Evolutionary conservation across 2,329 filamentous ascomycete species (phyloP).

Genomic region (Myriosclerotinia scirpicola): DNA sequence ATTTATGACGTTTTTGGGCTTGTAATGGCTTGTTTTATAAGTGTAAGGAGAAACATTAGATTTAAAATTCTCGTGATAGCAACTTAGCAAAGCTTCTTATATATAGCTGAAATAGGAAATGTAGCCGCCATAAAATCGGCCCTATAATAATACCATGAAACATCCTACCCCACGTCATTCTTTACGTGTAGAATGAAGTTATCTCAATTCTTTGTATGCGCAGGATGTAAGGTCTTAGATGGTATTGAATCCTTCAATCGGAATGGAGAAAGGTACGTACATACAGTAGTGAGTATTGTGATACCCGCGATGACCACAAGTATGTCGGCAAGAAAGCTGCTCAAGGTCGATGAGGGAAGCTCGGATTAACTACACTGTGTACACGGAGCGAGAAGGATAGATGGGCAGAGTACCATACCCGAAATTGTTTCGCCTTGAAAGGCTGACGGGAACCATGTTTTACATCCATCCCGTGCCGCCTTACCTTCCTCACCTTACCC

Average conservation of each 20-base stretch:
- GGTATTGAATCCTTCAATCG: not conserved
- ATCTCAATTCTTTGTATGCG: not conserved
- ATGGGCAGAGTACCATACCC: not conserved
- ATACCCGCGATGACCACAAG: not conserved
- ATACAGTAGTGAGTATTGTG: not conserved
- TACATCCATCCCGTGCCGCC: slow-evolving; percentile 7
- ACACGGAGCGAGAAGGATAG: not conserved
- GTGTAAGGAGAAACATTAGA: not conserved
- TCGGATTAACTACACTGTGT: slow-evolving; percentile 5
- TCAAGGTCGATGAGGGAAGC: not conserved
- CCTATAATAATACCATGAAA: not conserved
- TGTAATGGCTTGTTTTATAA: not conserved
- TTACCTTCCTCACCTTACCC: slow-evolving; percentile 1
- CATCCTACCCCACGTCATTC: not conserved
- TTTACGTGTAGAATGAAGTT: not conserved
- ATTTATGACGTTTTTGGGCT: slow-evolving; percentile 1
- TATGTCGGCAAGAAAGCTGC: not conserved
- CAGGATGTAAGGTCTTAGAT: not conserved
- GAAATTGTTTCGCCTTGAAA: slow-evolving; percentile 19
- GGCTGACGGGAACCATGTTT: slow-evolving; percentile 19
- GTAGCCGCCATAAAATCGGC: not conserved
- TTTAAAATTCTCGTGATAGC: not conserved
- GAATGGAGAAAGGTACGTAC: not conserved
- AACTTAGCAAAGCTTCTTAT: not conserved
- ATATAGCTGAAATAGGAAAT: not conserved